Base-by-base conservation (phyloP, 2,329 filamentous ascomycete species). In the Fusarium euwallaceae region DNA sequence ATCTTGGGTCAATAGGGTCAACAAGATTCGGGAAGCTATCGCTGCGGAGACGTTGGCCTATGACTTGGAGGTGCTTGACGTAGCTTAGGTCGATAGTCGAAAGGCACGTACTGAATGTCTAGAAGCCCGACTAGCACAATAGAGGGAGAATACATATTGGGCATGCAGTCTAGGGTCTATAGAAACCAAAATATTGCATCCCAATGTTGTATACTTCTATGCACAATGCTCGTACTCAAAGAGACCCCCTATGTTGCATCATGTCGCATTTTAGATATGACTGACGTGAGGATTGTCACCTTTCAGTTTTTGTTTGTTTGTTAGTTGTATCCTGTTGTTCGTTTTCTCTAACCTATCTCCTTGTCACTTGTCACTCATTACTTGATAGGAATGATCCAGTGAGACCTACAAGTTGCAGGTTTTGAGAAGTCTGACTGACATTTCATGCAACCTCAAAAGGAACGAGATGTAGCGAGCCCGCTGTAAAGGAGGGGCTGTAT, bases 1-100 rank as follows among this genome's bases (percentile, higher is more conserved):
- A 48, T n/a, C 9, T 3, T 10, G 5, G 32, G 9, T 58, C 10
- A 24, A 37, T 16, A 58, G 53, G n/a, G 53, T 58, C 16, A 58
- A 58, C 6, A 58, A 58, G 32, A 58, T 58, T 11, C 53, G 53
- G 11, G 53, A 58, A 37, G 20, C 32, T 20, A 17, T 58, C 8
- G 53, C 53, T 7, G 32, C 29, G 2, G 53, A 58, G 53, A 58
- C 53, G 12, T 37, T 58, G 32, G 53, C 53, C 7, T 58, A 58
- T 24, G 53, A 58, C 32, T 22, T 58, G 53, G 53, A 58, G 22
- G 53, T 58, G 14, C 53, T 32, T 20, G 53, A 37, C 2, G 53
- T 36, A 6, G 53, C 53, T n/a, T 58, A 58, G 20, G 53, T 27
- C 16, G 14, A 16, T 2, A 27, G 8, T 2, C 3, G 22, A 8